Evolutionary conservation across 352 stramenopile species (phyloP), one percentile per base, ranked within the genome.

Genomic region (Phytophthora sp.): DNA sequence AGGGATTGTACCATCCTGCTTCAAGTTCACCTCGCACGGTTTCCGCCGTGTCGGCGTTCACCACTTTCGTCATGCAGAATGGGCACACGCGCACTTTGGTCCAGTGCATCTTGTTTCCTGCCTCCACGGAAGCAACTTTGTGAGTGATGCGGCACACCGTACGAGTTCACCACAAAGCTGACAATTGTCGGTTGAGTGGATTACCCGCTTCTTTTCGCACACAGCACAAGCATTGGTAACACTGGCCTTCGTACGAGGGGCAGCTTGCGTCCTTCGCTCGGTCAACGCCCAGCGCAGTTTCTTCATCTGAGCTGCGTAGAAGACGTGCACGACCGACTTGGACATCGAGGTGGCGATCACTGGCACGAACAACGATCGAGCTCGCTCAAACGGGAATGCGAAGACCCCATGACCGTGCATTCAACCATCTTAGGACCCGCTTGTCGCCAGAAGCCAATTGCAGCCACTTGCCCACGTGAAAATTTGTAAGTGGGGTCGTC

Each of bases 101-200:
- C 62, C 56, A 69, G 32, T 67, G 56, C 35, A 76, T 66, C 35
- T 69, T 72, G 62, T 66, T 70, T 41, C 69, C 62, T 4, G 60
- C 41, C 26, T 56, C 62, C 24, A 76, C 51, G 17, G 52, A 58
- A 35, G 67, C 62, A 28, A 76, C 52, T 43, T 76, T 69, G 39
- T 76, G 67, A 12, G 56, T 62, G 51, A 76, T 54, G 20, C 67
- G 63, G 62, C 67, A 76, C 1, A 57, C 37, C 7, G 54, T 44
- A 76, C 62, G 34, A 69, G 59, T 9, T 76, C 52, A 11, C 48
- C 55, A 20, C 66, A 76, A 21, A 76, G 54, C 4, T 72, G 51
- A 15, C 62, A 76, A 23, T 23, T 43, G 17, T 63, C 44, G n/a
- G 51, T 30, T 26, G 50, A 54, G 54, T 62, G 62, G 5, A 76